phyloP scores from a whole-genome alignment of 805 yeast genomes.

The Metschnikowia lachancei region DNA sequence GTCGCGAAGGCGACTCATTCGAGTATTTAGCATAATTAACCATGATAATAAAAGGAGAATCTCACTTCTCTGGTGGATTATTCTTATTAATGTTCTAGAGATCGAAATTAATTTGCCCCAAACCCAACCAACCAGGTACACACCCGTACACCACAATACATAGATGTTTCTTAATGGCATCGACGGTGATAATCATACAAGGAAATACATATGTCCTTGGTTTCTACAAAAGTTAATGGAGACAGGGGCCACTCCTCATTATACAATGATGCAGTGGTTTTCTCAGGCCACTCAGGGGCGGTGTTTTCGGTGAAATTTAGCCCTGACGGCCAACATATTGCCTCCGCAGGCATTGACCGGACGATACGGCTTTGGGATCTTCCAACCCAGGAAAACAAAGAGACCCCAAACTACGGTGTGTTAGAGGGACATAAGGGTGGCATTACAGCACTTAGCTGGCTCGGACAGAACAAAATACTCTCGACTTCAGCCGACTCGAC shows the following conservation, averaged over 20 bases:
- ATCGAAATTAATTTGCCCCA: too few relatives aligned
- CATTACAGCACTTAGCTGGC: constrained; percentile 59
- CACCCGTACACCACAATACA: constrained; percentile 9
- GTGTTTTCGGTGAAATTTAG: constrained; percentile 54
- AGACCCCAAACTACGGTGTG: constrained; percentile 42
- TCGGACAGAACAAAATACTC: constrained; percentile 37
- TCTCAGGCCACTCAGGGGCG: constrained; percentile 54
- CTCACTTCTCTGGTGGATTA: too few relatives aligned
- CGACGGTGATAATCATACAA: background rate
- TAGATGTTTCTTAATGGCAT: background rate
- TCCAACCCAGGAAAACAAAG: constrained; percentile 27
- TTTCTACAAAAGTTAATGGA: background rate
- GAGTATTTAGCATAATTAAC: constrained; percentile 69
- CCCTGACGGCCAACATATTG: constrained; percentile 49
- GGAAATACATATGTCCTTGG: constrained; percentile 9
- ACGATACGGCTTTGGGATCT: constrained; percentile 47
- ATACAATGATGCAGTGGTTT: constrained; percentile 31
- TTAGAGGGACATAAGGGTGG: constrained; percentile 62
- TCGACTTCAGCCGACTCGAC: constrained; percentile 63
- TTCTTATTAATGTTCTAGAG: too few relatives aligned
- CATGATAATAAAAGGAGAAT: background rate
- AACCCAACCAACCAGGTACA: too few relatives aligned
- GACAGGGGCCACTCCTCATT: constrained; percentile 13
- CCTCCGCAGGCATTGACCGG: constrained; percentile 62
- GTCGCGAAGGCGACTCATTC: constrained; percentile 72